Evolutionary conservation across 352 stramenopile species (phyloP), one percentile per base, ranked within the genome.

Genomic region (Globisporangium emineosum): DNA sequence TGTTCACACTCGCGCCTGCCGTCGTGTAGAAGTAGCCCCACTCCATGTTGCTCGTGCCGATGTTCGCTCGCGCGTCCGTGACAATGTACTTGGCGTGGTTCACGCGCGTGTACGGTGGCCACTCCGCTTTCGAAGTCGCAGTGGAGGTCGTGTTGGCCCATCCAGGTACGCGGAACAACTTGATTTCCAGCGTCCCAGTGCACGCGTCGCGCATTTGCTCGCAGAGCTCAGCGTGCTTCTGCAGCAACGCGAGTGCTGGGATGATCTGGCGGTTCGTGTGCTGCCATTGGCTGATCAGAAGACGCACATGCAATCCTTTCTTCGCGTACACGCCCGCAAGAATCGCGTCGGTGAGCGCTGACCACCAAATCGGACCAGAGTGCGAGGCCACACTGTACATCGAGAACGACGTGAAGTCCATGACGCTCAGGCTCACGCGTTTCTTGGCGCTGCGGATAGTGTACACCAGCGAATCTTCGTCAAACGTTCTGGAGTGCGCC

Each of bases 21-120:
- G 84, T 93, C 17, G 86, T 89, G 77, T 94, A 89, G 63, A 93
- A 94, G 66, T 94, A 94, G 10, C 82, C 79, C 86, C 86, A 92
- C 71, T 91, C 81, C 81, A 92, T 93, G 69, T 94, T 94, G 64
- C 84, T 93, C 35, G 84, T 93, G 25, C 86, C 84, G n/a, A 94
- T 70, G 65, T 94, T 94, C 32, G 78, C 82, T n/a, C 82, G 83
- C 62, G 64, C 40, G 66, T 94, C 86, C 0, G 77, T 92, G 57
- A 94, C 83, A 66, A 94, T 89, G 58, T 86, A 93, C 72, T 94
- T 94, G 51, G 81, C 86, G 68, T 94, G 86, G 58, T 92, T 92
- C 29, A 94, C 86, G 5, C 84, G 79, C n/a, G 82, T 89, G 67
- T 79, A 92, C 30, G 75, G 67, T 19, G 86, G 86, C 79, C 81